These are phyloP conservation scores for Aspergillus versicolor DNA, from an alignment of 2,329 filamentous ascomycete species.

Conservation along the genomic window DNA sequence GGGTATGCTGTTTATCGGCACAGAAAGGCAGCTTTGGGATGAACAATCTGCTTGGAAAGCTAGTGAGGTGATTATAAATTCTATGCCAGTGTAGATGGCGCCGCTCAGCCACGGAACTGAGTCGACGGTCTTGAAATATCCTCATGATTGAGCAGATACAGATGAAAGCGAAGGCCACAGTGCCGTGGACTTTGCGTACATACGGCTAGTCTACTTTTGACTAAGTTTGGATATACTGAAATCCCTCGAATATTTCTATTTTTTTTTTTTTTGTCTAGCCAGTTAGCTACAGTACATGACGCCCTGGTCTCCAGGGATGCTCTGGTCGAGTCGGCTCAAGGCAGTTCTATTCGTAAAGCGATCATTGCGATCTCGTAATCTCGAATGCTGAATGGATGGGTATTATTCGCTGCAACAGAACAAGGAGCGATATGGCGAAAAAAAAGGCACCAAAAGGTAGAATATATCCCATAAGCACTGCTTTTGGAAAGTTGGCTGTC, in stretches of 20 bases:
- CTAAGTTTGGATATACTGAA: not conserved
- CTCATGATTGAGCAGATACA: too few species aligned
- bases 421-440: not conserved
- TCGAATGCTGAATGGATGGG: not conserved
- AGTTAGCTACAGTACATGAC: constrained; percentile 10
- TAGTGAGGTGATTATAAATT: too few species aligned
- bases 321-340: constrained; percentile 3
- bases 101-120: too few species aligned
- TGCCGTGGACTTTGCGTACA: too few species aligned
- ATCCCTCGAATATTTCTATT: not conserved
- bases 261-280: constrained; percentile 6
- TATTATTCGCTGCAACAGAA: constrained; percentile 4
- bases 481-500: constrained; percentile 14
- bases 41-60: too few species aligned
- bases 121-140: too few species aligned
- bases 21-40: too few species aligned
- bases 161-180: too few species aligned
- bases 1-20: too few species aligned
- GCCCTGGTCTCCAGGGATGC: not conserved
- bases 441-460: constrained; percentile 4
- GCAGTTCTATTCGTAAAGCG: constrained; percentile 2
- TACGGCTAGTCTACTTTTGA: not conserved
- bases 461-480: constrained; percentile 10
- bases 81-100: too few species aligned
- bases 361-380: not conserved